These are phyloP conservation scores for Exophiala alcalophila DNA, from an alignment of 2,329 filamentous ascomycete genomes.

Conservation along the genomic window DNA sequence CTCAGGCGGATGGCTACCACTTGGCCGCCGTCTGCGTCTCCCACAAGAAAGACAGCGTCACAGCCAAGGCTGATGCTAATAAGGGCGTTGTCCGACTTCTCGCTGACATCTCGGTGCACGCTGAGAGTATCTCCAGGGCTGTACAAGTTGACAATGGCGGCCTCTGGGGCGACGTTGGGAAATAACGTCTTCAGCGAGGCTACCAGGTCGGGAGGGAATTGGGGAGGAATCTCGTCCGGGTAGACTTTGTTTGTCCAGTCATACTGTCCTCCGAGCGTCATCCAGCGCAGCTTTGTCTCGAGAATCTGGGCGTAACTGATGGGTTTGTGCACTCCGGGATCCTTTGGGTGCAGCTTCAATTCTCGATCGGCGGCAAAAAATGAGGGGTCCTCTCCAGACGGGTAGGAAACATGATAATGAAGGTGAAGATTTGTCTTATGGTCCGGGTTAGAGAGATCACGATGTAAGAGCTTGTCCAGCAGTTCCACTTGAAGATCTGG, in stretches of 20 bases:
- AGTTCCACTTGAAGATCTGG: constrained; percentile 65
- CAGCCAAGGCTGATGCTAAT: constrained; percentile 87
- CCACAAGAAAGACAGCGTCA: constrained; percentile 82
- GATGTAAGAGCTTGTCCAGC: constrained; percentile 71
- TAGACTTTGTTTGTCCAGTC: constrained; percentile 91
- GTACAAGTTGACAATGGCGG: constrained; percentile 93
- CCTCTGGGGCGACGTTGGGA: constrained; percentile 73
- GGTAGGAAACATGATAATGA: constrained; percentile 71
- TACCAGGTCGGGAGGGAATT: constrained; percentile 72
- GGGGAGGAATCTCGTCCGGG: constrained; percentile 63
- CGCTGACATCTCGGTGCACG: constrained; percentile 90
- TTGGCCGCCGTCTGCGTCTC: constrained; percentile 54
- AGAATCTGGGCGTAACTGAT: constrained; percentile 68
- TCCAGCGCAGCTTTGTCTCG: constrained; percentile 81
- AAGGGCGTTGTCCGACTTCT: constrained; percentile 72
- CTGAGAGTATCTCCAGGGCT: constrained; percentile 86
- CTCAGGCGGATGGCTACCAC: constrained; percentile 61
- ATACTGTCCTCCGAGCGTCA: constrained; percentile 92
- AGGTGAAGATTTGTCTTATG: constrained; percentile 91
- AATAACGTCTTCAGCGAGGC: constrained; percentile 67
- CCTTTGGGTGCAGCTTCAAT: constrained; percentile 55
- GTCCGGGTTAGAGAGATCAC: constrained; percentile 66
- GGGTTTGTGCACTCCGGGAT: constrained; percentile 70
- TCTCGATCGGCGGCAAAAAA: constrained; percentile 55
- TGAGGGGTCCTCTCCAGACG: constrained; percentile 36